Evolutionary conservation across 176 grass and related monocot species (phyloP).

Genomic region (Chrysopogon serrulatus): DNA sequence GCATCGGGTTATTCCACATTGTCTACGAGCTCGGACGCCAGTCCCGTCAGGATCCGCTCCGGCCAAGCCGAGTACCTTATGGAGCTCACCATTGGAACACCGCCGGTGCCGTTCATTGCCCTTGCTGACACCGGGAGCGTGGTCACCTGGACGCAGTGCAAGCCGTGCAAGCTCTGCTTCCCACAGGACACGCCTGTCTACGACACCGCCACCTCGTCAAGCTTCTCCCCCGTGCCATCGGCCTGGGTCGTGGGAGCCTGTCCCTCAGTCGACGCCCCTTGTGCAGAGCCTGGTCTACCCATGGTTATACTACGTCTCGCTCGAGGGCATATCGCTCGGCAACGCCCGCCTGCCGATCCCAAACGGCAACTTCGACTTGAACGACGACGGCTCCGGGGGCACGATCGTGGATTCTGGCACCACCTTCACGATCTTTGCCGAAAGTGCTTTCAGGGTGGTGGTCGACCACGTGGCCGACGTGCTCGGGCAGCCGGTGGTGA

Average conservation of each 20-base stretch:
- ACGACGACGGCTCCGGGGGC: neutral
- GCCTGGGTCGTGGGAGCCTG: conserved; percentile 16
- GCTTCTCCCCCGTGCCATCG: neutral
- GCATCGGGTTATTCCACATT: neutral
- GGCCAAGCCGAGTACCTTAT: conserved; percentile 11
- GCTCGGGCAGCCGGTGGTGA: neutral
- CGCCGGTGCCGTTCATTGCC: conserved; percentile 13
- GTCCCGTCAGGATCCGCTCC: neutral
- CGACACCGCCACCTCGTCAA: too few species aligned
- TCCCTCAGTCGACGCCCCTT: neutral
- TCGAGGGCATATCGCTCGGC: neutral
- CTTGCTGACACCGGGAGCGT: too few species aligned
- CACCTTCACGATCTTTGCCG: neutral
- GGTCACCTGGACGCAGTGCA: too few species aligned
- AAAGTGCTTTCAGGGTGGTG: neutral
- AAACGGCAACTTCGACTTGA: neutral
- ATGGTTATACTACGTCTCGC: neutral
- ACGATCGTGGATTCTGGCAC: conserved; percentile 7
- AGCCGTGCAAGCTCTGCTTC: too few species aligned
- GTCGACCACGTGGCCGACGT: neutral
- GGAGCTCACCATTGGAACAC: conserved; percentile 25
- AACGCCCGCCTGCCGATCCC: neutral
- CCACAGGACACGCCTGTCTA: too few species aligned
- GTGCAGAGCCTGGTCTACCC: neutral
- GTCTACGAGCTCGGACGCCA: neutral